Base-by-base conservation (phyloP, 148 eudicot genomes). In the Spergularia bocconei region DNA sequence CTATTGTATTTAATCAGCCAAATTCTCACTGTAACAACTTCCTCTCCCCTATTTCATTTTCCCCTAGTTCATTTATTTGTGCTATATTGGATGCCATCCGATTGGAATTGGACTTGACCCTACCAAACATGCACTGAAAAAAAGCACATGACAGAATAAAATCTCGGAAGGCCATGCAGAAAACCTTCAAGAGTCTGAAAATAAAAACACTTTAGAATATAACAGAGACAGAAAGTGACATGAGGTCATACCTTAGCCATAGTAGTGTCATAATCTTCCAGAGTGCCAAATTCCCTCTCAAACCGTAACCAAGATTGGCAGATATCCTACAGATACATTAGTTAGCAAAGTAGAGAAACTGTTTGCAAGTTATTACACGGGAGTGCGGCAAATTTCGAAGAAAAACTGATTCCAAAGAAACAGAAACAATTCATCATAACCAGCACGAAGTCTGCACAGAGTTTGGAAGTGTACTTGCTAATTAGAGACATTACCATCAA, bases 251-350 rank as follows among this genome's bases (percentile, higher is more conserved):
- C 98, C 98, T 92, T 94, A 47, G 83, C 88, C 51, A 84, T 76
- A 65, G 98, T 90, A 79, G 84, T 80, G 77, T 91, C 97, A 85
- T 86, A 86, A 71, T 90, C 92, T 70, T 92, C 97, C 77, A 94
- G 81, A 12, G 85, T 84, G 68, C 98, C 98, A 78, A 76, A 86
- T 75, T 92, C 91, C 80, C 98, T 84, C 88, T 94, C 98, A 81
- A 91, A 94, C 72, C 92, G 87, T 74, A 94, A 69, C 98, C 97
- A 91, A n/a, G 86, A 87, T 75, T 87, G 85, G 84, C 98, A 94
- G 72, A 94, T 89, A 78, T 91, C 98, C 98, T 91, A 47, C 67
- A 77, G n/a, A 72, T 54, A 64, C 72, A 64, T 23, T 69, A 4
- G 64, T 74, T 51, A 69, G 79, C 85, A 63, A 84, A 81, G 23